A percentile compares a stretch with the other conserved stretches of the same genome.
phyloP scores from a whole-genome alignment of 2,329 filamentous ascomycete genomes.

The Penicillium hordei region DNA sequence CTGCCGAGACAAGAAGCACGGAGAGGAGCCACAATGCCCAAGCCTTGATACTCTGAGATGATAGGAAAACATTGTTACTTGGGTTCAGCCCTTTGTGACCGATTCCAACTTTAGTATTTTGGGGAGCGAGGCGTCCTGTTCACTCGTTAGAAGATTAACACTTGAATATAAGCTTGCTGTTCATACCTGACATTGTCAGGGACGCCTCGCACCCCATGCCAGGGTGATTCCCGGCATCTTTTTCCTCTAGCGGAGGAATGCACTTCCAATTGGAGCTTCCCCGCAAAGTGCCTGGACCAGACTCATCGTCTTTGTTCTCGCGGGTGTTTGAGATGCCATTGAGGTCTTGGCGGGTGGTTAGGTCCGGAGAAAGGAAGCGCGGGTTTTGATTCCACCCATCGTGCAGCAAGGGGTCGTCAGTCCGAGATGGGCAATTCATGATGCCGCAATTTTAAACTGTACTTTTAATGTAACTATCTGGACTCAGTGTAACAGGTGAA shows the following conservation, averaged over 20 bases:
- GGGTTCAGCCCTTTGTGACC: neutral
- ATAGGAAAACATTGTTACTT: conserved; percentile 6
- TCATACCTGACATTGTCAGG: conserved; percentile 33
- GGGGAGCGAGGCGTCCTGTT: conserved; percentile 25
- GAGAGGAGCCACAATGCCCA: conserved; percentile 31
- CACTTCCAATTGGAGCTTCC: conserved; percentile 7
- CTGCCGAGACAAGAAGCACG: conserved; percentile 23
- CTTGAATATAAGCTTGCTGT: neutral
- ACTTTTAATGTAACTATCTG: neutral
- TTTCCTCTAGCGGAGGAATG: neutral
- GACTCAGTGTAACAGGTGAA: neutral
- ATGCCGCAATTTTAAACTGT: neutral
- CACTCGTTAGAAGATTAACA: neutral
- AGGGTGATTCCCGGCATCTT: conserved; percentile 9
- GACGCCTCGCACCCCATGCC: conserved; percentile 19
- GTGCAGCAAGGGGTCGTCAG: conserved; percentile 51
- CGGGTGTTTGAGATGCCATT: conserved; percentile 57
- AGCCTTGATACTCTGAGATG: conserved; percentile 18
- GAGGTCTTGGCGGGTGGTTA: conserved; percentile 57
- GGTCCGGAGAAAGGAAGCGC: conserved; percentile 48
- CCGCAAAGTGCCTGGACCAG: neutral
- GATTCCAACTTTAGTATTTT: conserved; percentile 2
- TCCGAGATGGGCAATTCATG: conserved; percentile 59
- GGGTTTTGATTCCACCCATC: conserved; percentile 58
- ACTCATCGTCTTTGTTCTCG: conserved; percentile 33